Evolutionary conservation across 2,329 filamentous ascomycete species (phyloP).

Genomic region (Bisporella sp.): DNA sequence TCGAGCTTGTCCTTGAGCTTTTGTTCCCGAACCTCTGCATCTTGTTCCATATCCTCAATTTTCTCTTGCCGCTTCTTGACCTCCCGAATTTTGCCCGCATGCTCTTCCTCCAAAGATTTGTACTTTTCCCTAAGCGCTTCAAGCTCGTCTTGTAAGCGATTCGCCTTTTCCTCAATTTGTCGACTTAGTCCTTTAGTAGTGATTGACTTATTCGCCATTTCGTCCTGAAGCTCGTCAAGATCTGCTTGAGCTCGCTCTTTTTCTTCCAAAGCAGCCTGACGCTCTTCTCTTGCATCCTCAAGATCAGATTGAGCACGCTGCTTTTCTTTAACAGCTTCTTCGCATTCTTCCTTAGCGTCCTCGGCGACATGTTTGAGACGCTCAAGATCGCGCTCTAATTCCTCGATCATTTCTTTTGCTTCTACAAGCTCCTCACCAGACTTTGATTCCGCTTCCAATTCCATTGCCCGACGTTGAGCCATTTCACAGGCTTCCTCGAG

Average conservation of each 20-base stretch:
- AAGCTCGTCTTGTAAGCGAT: constrained; percentile 60
- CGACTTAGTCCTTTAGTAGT: constrained; percentile 67
- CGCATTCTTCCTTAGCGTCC: constrained; percentile 45
- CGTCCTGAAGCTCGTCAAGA: constrained; percentile 63
- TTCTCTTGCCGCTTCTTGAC: constrained; percentile 35
- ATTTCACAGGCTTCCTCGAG: constrained; percentile 54
- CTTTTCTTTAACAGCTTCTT: constrained; percentile 47
- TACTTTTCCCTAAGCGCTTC: constrained; percentile 42
- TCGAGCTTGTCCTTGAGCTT: constrained; percentile 35
- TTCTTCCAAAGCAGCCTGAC: constrained; percentile 45
- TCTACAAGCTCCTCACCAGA: constrained; percentile 36
- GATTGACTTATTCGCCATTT: constrained; percentile 73
- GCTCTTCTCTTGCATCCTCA: constrained; percentile 46
- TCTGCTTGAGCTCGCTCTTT: constrained; percentile 52
- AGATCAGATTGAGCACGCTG: constrained; percentile 50
- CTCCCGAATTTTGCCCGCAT: constrained; percentile 35
- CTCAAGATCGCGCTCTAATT: constrained; percentile 48
- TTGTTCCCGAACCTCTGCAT: constrained; percentile 24
- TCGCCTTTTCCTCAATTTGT: constrained; percentile 66
- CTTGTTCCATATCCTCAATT: constrained; percentile 27
- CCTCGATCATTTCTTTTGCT: constrained; percentile 40
- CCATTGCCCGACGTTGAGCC: constrained; percentile 41
- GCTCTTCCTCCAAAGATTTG: constrained; percentile 31
- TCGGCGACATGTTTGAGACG: constrained; percentile 47
- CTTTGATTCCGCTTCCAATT: constrained; percentile 51